Base-by-base conservation (phyloP, 306 rosid species). In the Canavalia gladiata region DNA sequence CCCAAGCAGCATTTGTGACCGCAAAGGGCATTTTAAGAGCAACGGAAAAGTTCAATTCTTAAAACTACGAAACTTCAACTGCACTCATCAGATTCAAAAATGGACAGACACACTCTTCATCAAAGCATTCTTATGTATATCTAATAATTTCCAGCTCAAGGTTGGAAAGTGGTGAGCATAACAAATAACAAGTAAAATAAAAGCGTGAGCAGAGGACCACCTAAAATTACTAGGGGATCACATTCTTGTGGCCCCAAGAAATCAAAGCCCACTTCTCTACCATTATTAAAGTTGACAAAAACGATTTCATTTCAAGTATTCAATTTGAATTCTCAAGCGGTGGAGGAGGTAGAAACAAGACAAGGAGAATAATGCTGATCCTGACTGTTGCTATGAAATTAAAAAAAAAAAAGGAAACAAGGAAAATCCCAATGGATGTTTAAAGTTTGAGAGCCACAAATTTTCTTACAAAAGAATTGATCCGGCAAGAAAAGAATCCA, bases 381-480 rank as follows among this genome's bases (percentile, higher is more conserved):
- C 49, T 8, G 60, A 51, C 41, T 52, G 54, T 52, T 4, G 34
- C 71, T 65, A 41, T 65, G 41, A 37, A 37, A 37, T 37, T 37
- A 37, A 37, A 8, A 41, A n/a, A 41, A 6, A 6, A 50, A 67
- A 56, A 68, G n/a, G 51, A 33, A 66, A 57, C 25, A 18, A 18
- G 25, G 41, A 75, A 29, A 42, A 13, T 55, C 57, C 69, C 54
- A 73, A 71, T 81, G 55, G 74, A 81, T 56, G 67, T 54, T 45
- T 68, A 45, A 62, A 8, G 60, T 83, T 83, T 81, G 77, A 87
- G 81, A 87, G 81, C 82, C 82, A 78, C 77, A 84, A 62, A 43
- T 81, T 86, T 82, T 89, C 88, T 83, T 88, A 88, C 96, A 93
- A 91, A 89, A 88, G 74, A 78, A 90, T 89, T 76, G 88, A 82